Evolutionary conservation across 495 filamentous ascomycete genomes (phyloP), one percentile per base, ranked within the genome.

Genomic region (Penicillium bovifimosum): DNA sequence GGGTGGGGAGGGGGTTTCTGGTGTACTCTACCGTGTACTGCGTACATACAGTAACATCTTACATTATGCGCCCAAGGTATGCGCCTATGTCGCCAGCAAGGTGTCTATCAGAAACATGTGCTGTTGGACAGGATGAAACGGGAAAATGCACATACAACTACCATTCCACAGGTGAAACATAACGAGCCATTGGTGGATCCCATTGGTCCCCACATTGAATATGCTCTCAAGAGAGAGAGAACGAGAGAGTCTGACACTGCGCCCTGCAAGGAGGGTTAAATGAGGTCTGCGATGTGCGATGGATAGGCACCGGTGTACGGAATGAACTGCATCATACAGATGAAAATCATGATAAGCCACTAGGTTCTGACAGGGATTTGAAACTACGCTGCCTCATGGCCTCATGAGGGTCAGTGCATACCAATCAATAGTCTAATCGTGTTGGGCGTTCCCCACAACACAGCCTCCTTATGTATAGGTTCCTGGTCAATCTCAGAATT

Each of bases 41-140:
- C n/a, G n/a, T n/a, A n/a, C n/a, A n/a, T n/a, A n/a, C n/a, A n/a
- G n/a, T n/a, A n/a, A n/a, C 32, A 20, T 32, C 1, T 18, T 26
- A 26, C 39, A 31, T 6, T 36, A 13, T 13, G 31, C 5, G 9
- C 5, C 16, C 34, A 10, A 36, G 34, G 34, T 14, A 44, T n/a
- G n/a, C n/a, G n/a, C n/a, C n/a, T n/a, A n/a, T 44, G 41, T 13
- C 18, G 41, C 41, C 41, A 44, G 41, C 41, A 44, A 44, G 41
- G 41, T 14, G 6, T 16, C 36, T 9, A 10, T 3, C 8, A 29
- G 3, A 11, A 14, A 42, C 40, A 1, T 26, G 27, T 2, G 32
- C 32, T 34, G 32, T 34, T 36, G 29, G 6, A 31, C 20, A 24
- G 4, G 20, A 2, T 31, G 34, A 36, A 36, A 36, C 13, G 13